Base-by-base conservation (phyloP, 495 filamentous ascomycete genomes). In the Hypomontagnella submonticulosa region DNA sequence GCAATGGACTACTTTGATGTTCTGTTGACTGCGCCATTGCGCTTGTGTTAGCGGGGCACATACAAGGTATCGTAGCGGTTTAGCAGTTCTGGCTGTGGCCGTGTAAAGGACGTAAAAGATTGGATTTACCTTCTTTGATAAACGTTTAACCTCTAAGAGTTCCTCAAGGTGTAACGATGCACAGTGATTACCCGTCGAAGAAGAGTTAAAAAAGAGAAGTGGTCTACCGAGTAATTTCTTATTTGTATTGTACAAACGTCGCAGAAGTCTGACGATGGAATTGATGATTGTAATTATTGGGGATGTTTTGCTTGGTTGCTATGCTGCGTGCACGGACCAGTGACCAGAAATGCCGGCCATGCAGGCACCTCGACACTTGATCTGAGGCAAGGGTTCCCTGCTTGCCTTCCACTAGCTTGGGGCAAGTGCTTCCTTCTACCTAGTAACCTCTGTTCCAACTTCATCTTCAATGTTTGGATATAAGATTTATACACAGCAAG, bases 271-370 rank as follows among this genome's bases (percentile, higher is more conserved):
- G 48, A 36, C 37, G 33, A 54, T 47, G 49, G 50, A 5, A 48
- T 56, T 55, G 49, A 48, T 46, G 37, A 54, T 43, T 32, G 57
- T 49, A 55, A n/a, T n/a, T n/a, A n/a, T n/a, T 66, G 23, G 57
- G 57, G 13, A 53, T 67, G 64, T 67, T 67, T 61, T 67, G 23
- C 42, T 56, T 59, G 54, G 66, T 69, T 69, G 66, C 66, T 69
- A 69, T 63, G 66, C 18, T 37, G 34, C 19, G 23, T 27, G 66
- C 66, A 69, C 66, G 66, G 55, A 11, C 66, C 66, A 49, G 10
- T 8, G 23, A 27, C 2, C 2, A 27, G 23, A 2, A 20, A 61
- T 56, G 18, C 37, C 51, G 63, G 10, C n/a, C 20, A 43, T 34
- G 33, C 48, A 41, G 54, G 52, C 47, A 27, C 43, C 58, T 55